These are phyloP conservation scores for Cladosporium sp. DNA, from an alignment of 2,329 filamentous ascomycete species.

Conservation along the genomic window DNA sequence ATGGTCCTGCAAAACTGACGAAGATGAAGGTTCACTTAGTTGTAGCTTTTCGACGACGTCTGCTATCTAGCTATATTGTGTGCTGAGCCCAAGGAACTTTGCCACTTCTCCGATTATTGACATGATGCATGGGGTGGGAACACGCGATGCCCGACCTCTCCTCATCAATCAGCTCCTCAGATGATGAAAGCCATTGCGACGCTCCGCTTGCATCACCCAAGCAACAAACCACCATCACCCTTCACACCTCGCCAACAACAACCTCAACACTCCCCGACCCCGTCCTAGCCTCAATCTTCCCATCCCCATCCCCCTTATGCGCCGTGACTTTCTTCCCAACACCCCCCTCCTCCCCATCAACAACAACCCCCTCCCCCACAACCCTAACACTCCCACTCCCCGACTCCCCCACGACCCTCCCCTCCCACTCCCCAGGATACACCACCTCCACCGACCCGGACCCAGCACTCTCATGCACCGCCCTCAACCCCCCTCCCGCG, in stretches of 20 bases:
- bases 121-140: too few relatives aligned
- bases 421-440: constrained; percentile 40
- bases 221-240: neutral
- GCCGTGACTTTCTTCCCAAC: constrained; percentile 31
- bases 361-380: constrained; percentile 33
- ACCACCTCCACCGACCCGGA: constrained; percentile 31
- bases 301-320: constrained; percentile 32
- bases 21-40: too few relatives aligned
- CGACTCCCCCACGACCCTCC: constrained; percentile 32
- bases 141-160: too few relatives aligned
- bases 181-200: too few relatives aligned
- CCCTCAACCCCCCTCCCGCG: constrained; percentile 24
- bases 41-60: too few relatives aligned
- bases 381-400: constrained; percentile 33
- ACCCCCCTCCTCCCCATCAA: constrained; percentile 24
- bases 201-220: too few relatives aligned
- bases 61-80: too few relatives aligned
- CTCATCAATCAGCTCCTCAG: neutral
- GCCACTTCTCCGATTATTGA: too few relatives aligned
- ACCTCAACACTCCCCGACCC: constrained; percentile 22
- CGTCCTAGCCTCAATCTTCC: constrained; percentile 31
- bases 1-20: too few relatives aligned
- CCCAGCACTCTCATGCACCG: constrained; percentile 30
- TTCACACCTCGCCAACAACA: constrained; percentile 18
- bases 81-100: neutral